Evolutionary conservation across 192 early-diverging fungal genomes (phyloP).

Genomic region (Neocallimastix lanati): DNA sequence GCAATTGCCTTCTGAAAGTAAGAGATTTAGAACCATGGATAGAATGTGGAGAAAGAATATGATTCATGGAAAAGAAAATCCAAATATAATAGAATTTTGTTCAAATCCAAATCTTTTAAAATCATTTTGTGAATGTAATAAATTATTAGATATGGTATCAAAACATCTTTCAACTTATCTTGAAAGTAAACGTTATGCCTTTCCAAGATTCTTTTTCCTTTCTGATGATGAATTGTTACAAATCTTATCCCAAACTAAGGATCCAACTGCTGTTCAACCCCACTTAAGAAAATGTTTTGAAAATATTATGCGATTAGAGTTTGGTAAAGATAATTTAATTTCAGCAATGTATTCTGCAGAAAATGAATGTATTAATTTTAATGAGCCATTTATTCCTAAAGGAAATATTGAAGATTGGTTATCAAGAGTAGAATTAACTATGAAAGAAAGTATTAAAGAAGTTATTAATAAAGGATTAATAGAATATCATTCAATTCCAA

Average conservation of each 20-base stretch:
- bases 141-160: constrained; percentile 35
- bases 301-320: constrained; percentile 33
- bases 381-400: constrained; percentile 35
- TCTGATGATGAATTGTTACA: constrained; percentile 41
- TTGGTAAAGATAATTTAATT: constrained; percentile 21
- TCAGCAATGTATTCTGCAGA: constrained; percentile 34
- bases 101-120: constrained; percentile 31
- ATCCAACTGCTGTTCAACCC: constrained; percentile 40
- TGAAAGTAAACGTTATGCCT: constrained; percentile 36
- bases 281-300: constrained; percentile 43
- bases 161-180: constrained; percentile 38
- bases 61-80: constrained; percentile 25
- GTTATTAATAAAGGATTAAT: constrained; percentile 29
- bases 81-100: constrained; percentile 33
- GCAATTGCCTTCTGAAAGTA: constrained; percentile 33
- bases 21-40: constrained; percentile 43
- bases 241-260: constrained; percentile 41
- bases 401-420: constrained; percentile 43
- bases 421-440: constrained; percentile 27
- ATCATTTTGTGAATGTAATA: constrained; percentile 39
- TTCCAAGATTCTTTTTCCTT: constrained; percentile 41
- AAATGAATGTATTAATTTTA: constrained; percentile 28
- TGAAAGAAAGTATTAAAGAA: constrained; percentile 32
- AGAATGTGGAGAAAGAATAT: constrained; percentile 35
- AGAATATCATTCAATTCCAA: constrained; percentile 14